Conservation (phyloP, 2,329 filamentous ascomycete species). For the Hymenoscyphus fructigenus region DNA sequence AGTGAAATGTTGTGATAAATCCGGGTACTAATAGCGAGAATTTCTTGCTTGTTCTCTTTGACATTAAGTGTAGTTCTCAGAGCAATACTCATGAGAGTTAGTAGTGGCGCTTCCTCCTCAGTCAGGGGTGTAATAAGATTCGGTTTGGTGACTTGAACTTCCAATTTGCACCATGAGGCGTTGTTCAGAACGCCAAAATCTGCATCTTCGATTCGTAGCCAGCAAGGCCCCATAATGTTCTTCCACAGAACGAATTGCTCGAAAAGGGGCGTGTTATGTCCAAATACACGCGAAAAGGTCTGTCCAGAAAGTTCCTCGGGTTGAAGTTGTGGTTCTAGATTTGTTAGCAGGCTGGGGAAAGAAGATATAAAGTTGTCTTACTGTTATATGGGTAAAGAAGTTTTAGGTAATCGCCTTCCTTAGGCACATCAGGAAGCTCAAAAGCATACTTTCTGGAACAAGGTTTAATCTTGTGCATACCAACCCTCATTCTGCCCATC, state of each 20-base stretch:
- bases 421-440: conserved; percentile 82
- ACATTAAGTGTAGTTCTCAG: conserved; percentile 85
- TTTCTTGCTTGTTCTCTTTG: conserved; percentile 95
- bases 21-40: conserved; percentile 85
- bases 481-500: conserved; percentile 84
- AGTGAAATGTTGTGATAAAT: conserved; percentile 90
- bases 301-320: conserved; percentile 67
- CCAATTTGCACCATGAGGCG: conserved; percentile 94
- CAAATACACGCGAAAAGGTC: conserved; percentile 93
- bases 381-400: conserved; percentile 92
- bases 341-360: conserved; percentile 14
- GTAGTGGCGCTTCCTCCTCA: conserved; percentile 78
- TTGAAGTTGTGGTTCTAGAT: conserved; percentile 65
- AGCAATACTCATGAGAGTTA: conserved; percentile 95
- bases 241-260: conserved; percentile 99
- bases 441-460: conserved; percentile 93
- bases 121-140: conserved; percentile 69
- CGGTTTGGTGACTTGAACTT: conserved; percentile 78
- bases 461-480: conserved; percentile 90
- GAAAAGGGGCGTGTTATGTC: conserved; percentile 88
- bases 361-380: conserved; percentile 37
- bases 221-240: conserved; percentile 98
- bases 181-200: conserved; percentile 86
- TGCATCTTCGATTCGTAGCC: conserved; percentile 85
- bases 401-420: conserved; percentile 89